Evolutionary conservation across 495 filamentous ascomycete genomes (phyloP), one percentile per base, ranked within the genome.

Genomic region (Cairneyella variabilis): DNA sequence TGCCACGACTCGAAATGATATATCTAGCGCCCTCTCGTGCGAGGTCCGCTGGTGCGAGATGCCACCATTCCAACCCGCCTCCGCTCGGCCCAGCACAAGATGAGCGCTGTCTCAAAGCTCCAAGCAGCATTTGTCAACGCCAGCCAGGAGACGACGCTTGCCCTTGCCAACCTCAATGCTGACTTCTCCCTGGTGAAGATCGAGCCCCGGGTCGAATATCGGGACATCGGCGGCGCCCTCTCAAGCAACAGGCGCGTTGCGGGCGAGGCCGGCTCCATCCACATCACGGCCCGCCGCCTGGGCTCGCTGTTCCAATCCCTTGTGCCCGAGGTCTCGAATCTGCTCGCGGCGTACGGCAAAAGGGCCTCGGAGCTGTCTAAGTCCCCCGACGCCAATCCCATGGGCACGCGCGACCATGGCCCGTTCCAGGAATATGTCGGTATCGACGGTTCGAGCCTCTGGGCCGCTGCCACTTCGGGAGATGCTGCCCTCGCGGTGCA

Each of bases 401-500:
- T 41, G 48, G 42, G 36, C 10, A 41, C 11, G 21, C 21, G 41
- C 18, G 25, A 25, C 18, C 18, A 38, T 36, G 41, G 53, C 25
- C 22, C 58, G 3, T 60, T 64, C 48, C 26, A 37, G 7, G 37
- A 27, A 44, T 50, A 60, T 40, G 16, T 34, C 20, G 66, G 62
- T 11, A 49, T 51, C 14, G 71, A 71, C 49, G 66, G 54, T n/a
- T 70, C 67, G 2, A 58, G 52, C 1, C 48, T 74, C 16, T 74
- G 69, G 71, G 71, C 71, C 17, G 69, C 68, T 5, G 69, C 65
- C 5, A 75, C 71, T 7, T 73, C 71, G 2, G 59, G 64, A 0
- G 23, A 52, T 9, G 44, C 28, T 3, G 58, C 68, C 10, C 53
- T 75, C 4, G 47, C 55, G 0, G 50, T 70, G 12, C 63, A 68